Base-by-base conservation (phyloP, 2,329 filamentous ascomycete genomes). In the Ceratocystis cubensis region DNA sequence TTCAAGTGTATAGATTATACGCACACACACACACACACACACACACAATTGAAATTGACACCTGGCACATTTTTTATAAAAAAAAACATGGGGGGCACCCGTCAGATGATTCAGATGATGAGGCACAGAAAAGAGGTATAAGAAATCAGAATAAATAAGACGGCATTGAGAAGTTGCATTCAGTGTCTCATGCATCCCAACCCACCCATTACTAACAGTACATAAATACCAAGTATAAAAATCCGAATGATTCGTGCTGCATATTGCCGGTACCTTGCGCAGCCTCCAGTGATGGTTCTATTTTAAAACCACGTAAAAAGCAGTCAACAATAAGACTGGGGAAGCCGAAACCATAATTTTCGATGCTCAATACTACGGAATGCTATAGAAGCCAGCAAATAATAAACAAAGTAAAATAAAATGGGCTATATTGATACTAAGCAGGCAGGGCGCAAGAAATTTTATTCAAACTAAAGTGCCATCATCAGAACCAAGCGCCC, bases 51-150 rank as follows among this genome's bases (percentile, higher is more conserved):
- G n/a, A 48, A 48, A 22, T n/a, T 48, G 46, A 48, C 20, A 48
- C 17, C 17, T 22, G 8, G 46, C 17, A n/a, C 2, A 5, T 10
- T 22, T 20, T 20, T 48, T 7, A 48, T 3, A 48, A 22, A 10
- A 46, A 48, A 7, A 46, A n/a, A 46, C 17, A 7, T 7, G 46
- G 13, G 25, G 10, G 30, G 17, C 53, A 28, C 53, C 25, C 17
- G 53, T 57, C 53, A 57, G 53, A 57, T 57, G 53, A 33, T 57
- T 57, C 25, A 15, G 53, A 57, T 28, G 53, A 57, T 3, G 53
- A 15, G 53, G 53, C 22, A 30, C 15, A 33, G 10, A 25, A 57
- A 33, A 57, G 3, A 33, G 10, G 53, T 15, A 41, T 15, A 15
- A 37, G 28, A 59, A 37, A 5, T 33, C 25, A 20, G 6, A 20